A percentile compares a stretch with the other conserved stretches of the same genome.
Evolutionary conservation across 148 eudicot genomes (phyloP).

Genomic region (Bassia scoparia): DNA sequence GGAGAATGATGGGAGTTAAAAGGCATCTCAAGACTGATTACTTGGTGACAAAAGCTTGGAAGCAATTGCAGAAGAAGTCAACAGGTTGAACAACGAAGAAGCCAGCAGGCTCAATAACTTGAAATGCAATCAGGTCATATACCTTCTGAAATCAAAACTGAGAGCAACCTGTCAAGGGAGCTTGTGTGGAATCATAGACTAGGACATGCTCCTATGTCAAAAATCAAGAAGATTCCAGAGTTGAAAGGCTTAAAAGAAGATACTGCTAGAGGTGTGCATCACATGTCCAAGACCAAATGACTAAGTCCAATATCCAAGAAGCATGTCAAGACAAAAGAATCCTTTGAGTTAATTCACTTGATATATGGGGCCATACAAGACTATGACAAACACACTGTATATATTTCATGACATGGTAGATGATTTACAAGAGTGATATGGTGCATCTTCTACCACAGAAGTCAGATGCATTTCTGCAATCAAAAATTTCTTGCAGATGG

Average conservation of each 20-base stretch:
- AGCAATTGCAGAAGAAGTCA: no score
- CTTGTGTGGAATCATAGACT: neutral
- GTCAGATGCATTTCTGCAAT: neutral
- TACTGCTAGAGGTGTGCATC: neutral
- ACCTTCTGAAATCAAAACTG: no score
- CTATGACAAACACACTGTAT: no score
- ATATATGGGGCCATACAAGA: neutral
- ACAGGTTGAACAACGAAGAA: no score
- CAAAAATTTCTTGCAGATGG: neutral
- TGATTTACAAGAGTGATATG: neutral
- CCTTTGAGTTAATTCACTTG: conserved; percentile 1
- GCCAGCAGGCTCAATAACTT: neutral
- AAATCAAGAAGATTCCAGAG: neutral
- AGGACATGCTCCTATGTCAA: neutral
- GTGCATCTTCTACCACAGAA: neutral
- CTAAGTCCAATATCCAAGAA: neutral
- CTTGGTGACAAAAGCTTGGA: no score
- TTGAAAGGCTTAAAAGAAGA: neutral
- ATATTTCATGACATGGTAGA: neutral
- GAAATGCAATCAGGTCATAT: no score
- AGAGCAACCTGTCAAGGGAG: no score
- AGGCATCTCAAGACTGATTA: no score
- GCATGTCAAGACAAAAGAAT: neutral
- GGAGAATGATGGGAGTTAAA: no score
- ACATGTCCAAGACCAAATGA: neutral